Evolutionary conservation across 306 rosid genomes (phyloP), one percentile per base, ranked within the genome.

Genomic region (Prunus davidiana): DNA sequence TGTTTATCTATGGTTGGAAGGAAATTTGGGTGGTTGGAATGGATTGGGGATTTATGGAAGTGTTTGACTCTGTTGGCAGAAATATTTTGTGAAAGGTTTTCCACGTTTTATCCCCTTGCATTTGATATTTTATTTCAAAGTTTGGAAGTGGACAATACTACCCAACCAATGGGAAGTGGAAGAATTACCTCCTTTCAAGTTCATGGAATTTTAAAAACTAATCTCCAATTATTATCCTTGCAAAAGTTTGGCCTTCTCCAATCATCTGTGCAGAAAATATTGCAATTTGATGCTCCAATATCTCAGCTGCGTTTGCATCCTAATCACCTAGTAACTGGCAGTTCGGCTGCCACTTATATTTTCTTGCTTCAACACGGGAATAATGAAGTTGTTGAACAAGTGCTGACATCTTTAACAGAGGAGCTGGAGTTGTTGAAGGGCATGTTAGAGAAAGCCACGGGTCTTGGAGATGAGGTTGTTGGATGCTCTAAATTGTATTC

Each of bases 31-130:
- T 93, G 98, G 98, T 82, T 87, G 20, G 93, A 91, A 65, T 93
- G 98, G 98, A 87, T 91, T 65, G 93, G 84, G 55, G 91, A 93
- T 88, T 90, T 87, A 28, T 93, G 98, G 98, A 93, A 91, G 86
- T 93, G 93, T 76, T 86, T 91, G 82, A 93, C 98, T 81, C 93
- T 93, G 25, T 81, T 93, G 81, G 97, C 97, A 30, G 98, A 93
- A 82, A 93, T 93, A 77, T 75, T 90, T 71, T 69, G 90, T 72
- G 98, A 93, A 34, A 78, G 79, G 77, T 93, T 90, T 88, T 91
- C 98, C 11, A 58, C 80, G 60, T 90, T 86, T 86, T 93, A 91
- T 82, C 78, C 82, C 45, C 90, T 78, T 72, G 89, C 93, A 52
- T 76, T 88, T 76, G 96, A 91, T 85, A 87, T 90, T 30, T 86